Base-by-base conservation (phyloP, 495 filamentous ascomycete genomes). In the Aspergillus wentii region DNA sequence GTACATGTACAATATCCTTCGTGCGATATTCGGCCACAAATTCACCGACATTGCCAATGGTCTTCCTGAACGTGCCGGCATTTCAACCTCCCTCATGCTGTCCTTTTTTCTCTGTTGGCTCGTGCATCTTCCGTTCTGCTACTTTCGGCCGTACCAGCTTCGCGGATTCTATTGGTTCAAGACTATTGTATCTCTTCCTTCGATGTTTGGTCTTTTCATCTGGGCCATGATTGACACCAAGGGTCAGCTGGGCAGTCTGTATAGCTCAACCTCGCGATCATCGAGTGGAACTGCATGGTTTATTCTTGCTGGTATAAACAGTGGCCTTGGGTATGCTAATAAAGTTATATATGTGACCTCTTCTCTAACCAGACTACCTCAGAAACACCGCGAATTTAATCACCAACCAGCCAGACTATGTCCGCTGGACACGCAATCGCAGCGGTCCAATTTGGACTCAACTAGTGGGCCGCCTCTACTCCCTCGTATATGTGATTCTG, bases 1-100 rank as follows among this genome's bases (percentile, higher is more conserved):
- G 38, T 71, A 71, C 37, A 57, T 79, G 37, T 67, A 66, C 5
- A 72, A 78, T 30, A 78, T 80, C 69, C 66, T 82, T 13, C 61
- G 63, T 10, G 75, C 78, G 8, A 79, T 79, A 45, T 79, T 63
- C 35, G 77, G 58, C 70, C 74, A 18, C 68, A 62, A 20, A 71
- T 76, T 48, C 32, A 59, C 48, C 30, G 48, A 63, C 36, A 63
- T 69, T 21, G 59, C 61, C n/a, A 65, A 65, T 38, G 49, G 56
- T 35, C 57, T 79, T 20, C 56, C 75, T 10, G 66, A 44, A 9
- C 54, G 51, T 19, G 59, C 72, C 26, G 76, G 74, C 29, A 78
- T 82, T 48, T 69, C 69, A 17, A 75, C 72, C 4, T 57, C 72
- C 32, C 65, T 66, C 13, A 74, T 82, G 68, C 53, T 78, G 40